Conservation (phyloP, 768 basidiomycete species). For the Rhodocollybia butyracea region DNA sequence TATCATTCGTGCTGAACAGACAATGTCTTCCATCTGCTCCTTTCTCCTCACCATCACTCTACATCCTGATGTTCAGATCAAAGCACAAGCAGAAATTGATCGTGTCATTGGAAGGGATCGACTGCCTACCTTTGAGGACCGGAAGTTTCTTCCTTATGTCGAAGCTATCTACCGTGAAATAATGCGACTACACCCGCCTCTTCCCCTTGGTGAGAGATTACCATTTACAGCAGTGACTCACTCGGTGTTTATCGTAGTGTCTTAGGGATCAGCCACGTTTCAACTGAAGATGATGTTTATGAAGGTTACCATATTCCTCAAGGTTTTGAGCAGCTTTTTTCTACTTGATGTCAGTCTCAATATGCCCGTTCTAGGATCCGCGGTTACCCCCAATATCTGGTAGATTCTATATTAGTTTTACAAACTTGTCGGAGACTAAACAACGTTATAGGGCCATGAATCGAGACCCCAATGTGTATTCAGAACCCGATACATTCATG, state of each 20-base stretch:
- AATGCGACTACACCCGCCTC: not conserved
- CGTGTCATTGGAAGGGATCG: not conserved
- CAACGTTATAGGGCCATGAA: constrained; percentile 1
- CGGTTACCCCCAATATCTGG: constrained; percentile 5
- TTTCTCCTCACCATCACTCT: constrained; percentile 15
- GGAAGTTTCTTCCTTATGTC: constrained; percentile 2
- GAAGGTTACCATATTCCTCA: constrained; percentile 19
- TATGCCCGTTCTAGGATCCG: not conserved
- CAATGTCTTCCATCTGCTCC: constrained; percentile 4
- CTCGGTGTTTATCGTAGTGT: not conserved
- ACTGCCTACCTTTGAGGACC: constrained; percentile 6
- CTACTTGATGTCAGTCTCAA: constrained; percentile 1
- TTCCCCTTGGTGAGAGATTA: not conserved
- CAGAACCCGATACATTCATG: constrained; percentile 19
- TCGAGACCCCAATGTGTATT: not conserved
- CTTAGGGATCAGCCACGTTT: constrained; percentile 11
- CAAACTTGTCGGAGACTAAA: not conserved
- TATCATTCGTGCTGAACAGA: not conserved
- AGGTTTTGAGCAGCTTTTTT: not conserved
- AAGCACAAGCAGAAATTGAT: constrained; percentile 6
- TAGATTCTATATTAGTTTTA: not conserved
- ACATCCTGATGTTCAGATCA: not conserved
- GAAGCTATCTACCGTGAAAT: constrained; percentile 5
- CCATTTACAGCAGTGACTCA: not conserved
- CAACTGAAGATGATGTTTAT: constrained; percentile 16